A percentile compares a stretch with the other conserved stretches of the same genome.
Evolutionary conservation across 2,329 filamentous ascomycete genomes (phyloP).

Genomic region (Fusarium caatingaense): DNA sequence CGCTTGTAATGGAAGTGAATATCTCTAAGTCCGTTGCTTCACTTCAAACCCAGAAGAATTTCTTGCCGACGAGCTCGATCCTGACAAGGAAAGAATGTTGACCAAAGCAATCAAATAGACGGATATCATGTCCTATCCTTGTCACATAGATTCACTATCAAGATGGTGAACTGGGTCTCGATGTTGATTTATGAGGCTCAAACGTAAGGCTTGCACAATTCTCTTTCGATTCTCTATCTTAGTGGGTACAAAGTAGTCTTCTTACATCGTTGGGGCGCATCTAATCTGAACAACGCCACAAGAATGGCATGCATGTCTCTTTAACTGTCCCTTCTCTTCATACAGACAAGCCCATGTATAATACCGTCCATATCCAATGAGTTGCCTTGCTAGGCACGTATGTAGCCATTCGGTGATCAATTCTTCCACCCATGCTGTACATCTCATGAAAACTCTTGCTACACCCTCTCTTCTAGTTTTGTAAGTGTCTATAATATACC

Average conservation of each 20-base stretch:
- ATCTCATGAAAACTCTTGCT: background rate
- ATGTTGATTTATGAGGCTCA: constrained; percentile 4
- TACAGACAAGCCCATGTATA: background rate
- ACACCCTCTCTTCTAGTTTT: constrained; percentile 2
- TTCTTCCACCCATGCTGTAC: constrained; percentile 1
- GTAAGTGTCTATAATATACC: constrained; percentile 2
- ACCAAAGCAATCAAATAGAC: background rate
- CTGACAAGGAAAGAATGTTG: background rate
- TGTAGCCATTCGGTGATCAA: background rate
- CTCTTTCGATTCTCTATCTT: background rate
- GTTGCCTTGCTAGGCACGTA: background rate
- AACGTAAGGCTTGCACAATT: background rate
- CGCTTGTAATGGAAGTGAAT: constrained; percentile 39
- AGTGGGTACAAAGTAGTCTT: background rate
- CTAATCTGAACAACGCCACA: constrained; percentile 16
- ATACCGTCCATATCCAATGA: background rate
- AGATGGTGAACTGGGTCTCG: background rate
- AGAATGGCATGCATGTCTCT: constrained; percentile 10
- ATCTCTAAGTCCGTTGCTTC: background rate
- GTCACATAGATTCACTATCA: background rate
- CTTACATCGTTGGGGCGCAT: constrained; percentile 32
- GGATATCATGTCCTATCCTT: background rate
- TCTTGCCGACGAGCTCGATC: background rate
- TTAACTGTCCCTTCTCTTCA: constrained; percentile 1
- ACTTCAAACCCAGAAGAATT: background rate